Conservation (phyloP, 1,139 yeast species). For the Debaryomyces fabryi region DNA sequence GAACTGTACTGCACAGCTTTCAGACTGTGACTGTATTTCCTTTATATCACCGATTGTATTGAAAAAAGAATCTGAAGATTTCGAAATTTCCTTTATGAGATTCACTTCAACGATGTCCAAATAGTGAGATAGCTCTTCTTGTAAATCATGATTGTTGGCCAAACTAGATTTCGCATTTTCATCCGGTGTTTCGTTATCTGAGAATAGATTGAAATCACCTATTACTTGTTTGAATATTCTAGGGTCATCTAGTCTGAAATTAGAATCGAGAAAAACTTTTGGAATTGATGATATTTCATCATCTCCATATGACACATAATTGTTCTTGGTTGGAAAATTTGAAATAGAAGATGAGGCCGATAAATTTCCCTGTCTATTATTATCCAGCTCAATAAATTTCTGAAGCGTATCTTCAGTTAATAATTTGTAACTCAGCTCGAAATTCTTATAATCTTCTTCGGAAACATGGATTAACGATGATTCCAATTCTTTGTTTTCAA, state of each 20-base stretch:
- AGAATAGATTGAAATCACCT: constrained; percentile 50
- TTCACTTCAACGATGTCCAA: constrained; percentile 84
- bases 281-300: constrained; percentile 55
- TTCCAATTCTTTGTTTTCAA: constrained; percentile 51
- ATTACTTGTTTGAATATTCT: constrained; percentile 76
- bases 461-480: constrained; percentile 47
- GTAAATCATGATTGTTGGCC: constrained; percentile 58
- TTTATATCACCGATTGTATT: constrained; percentile 79
- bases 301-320: constrained; percentile 8
- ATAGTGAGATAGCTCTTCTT: constrained; percentile 79
- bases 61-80: constrained; percentile 82
- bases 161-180: constrained; percentile 11
- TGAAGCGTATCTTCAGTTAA: constrained; percentile 54
- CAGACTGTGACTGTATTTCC: constrained; percentile 60
- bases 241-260: constrained; percentile 87
- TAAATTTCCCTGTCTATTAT: constrained; percentile 3
- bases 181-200: constrained; percentile 23
- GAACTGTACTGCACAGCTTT: constrained; percentile 52
- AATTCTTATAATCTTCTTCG: constrained; percentile 57
- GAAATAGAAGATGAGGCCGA: constrained; percentile 9
- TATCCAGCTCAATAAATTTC: constrained; percentile 36
- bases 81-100: constrained; percentile 79
- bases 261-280: constrained; percentile 60
- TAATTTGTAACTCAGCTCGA: constrained; percentile 50
- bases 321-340: constrained; percentile 11